A percentile compares a stretch with the other conserved stretches of the same genome.
Evolutionary conservation across 1,284 basidiomycete species (phyloP).

Genomic region (Ustilago curta): DNA sequence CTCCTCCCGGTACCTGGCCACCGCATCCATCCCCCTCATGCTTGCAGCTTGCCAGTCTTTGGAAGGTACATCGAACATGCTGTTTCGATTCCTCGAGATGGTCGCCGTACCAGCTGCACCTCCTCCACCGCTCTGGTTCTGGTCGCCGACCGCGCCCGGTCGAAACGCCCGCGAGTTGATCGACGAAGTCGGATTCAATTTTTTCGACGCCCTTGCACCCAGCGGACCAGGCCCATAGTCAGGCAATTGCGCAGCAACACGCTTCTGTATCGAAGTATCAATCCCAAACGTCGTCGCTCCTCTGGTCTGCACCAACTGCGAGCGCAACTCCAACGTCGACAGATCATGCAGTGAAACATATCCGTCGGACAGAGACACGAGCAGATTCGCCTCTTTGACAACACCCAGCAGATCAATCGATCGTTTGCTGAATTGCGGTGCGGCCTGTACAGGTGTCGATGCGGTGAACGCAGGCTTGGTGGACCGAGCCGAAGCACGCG

Average conservation of each 20-base stretch:
- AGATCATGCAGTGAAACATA: conserved; percentile 73
- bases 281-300: conserved; percentile 83
- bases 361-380: conserved; percentile 84
- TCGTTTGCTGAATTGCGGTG: conserved; percentile 73
- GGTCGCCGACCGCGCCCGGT: conserved; percentile 45
- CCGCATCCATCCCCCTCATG: conserved; percentile 57
- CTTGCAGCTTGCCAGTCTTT: conserved; percentile 52
- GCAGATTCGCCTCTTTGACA: conserved; percentile 82
- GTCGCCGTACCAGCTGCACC: conserved; percentile 12
- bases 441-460: conserved; percentile 29
- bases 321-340: conserved; percentile 75
- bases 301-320: conserved; percentile 74
- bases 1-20: conserved; percentile 46
- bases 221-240: conserved; percentile 51
- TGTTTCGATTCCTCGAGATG: conserved; percentile 30
- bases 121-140: conserved; percentile 12
- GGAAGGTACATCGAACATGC: conserved; percentile 33
- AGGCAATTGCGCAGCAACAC: conserved; percentile 21
- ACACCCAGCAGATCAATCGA: conserved; percentile 88
- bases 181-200: conserved; percentile 21
- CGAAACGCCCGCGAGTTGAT: conserved; percentile 33
- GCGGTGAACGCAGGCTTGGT: conserved; percentile 4
- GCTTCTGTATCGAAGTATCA: conserved; percentile 75
- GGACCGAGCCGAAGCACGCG: conserved; percentile 7
- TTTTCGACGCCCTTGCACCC: conserved; percentile 30